phyloP scores from a whole-genome alignment of 2,329 filamentous ascomycete genomes.

The Delphinella strobiligena region DNA sequence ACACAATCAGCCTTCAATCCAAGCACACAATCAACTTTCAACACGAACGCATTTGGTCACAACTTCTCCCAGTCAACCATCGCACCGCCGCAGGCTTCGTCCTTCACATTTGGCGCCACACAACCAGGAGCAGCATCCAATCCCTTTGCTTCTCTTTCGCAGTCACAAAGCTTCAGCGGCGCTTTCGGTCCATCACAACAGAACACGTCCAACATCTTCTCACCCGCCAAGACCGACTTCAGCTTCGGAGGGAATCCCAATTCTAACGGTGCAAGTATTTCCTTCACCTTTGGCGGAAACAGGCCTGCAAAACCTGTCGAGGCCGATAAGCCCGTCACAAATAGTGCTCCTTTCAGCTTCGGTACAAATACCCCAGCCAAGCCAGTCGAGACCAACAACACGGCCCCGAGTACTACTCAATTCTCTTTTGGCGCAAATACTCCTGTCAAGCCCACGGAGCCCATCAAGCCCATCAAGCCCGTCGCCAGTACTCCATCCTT shows the following conservation, averaged over 20 bases:
- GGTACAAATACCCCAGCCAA: no score
- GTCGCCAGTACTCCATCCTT: no score
- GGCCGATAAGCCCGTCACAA: no score
- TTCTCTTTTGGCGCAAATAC: constrained; percentile 5
- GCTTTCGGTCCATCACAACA: constrained; percentile 3
- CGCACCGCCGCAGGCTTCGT: background rate
- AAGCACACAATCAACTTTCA: background rate
- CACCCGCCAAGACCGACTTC: background rate
- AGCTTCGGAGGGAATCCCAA: constrained; percentile 3
- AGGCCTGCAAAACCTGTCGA: constrained; percentile 3
- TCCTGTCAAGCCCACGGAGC: no score
- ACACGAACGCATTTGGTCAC: constrained; percentile 4
- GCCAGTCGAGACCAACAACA: no score
- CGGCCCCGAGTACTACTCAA: background rate
- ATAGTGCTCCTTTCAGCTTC: constrained; percentile 5
- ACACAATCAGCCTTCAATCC: background rate
- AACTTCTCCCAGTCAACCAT: constrained; percentile 2
- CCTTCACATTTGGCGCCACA: constrained; percentile 4
- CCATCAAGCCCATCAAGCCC: no score
- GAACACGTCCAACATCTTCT: background rate
- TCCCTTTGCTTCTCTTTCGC: constrained; percentile 1
- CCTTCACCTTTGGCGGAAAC: constrained; percentile 9
- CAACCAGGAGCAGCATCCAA: constrained; percentile 3
- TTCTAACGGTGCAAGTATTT: background rate
- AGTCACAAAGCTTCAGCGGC: constrained; percentile 6